Evolutionary conservation across 192 early-diverging fungal species (phyloP).

Genomic region (Rhizoclosmatium globosum): DNA sequence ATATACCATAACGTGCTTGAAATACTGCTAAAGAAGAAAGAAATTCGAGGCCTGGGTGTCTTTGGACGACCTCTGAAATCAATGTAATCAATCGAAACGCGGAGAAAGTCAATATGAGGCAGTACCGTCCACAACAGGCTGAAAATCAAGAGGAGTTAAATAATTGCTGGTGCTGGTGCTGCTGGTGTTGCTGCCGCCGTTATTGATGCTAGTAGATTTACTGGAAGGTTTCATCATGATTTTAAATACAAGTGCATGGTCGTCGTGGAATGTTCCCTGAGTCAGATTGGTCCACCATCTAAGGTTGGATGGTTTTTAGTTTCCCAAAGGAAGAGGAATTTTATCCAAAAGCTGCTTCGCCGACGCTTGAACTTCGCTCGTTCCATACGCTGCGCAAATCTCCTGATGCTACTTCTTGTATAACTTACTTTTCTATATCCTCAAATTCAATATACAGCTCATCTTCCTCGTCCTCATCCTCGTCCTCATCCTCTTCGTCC

Average conservation of each 20-base stretch:
- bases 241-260: slow-evolving; percentile 32
- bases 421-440: background rate
- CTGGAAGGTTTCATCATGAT: slow-evolving; percentile 18
- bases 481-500: background rate
- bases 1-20: slow-evolving; percentile 81
- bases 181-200: background rate
- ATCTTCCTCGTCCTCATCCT: background rate
- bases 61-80: slow-evolving; percentile 78
- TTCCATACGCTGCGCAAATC: no score
- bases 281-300: slow-evolving; percentile 33
- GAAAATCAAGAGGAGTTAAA: slow-evolving; percentile 73
- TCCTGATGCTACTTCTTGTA: no score
- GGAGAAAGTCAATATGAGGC: background rate
- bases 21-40: slow-evolving; percentile 81
- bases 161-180: background rate
- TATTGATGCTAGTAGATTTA: no score
- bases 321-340: background rate
- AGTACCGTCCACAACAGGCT: slow-evolving; percentile 66
- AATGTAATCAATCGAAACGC: background rate
- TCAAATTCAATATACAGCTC: slow-evolving; percentile 7
- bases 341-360: background rate
- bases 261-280: slow-evolving; percentile 32
- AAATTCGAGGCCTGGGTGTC: slow-evolving; percentile 90
- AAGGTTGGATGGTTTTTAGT: background rate
- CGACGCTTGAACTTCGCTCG: no score